Conservation (phyloP, 1,139 yeast genomes). For the Taphrina confusa region DNA sequence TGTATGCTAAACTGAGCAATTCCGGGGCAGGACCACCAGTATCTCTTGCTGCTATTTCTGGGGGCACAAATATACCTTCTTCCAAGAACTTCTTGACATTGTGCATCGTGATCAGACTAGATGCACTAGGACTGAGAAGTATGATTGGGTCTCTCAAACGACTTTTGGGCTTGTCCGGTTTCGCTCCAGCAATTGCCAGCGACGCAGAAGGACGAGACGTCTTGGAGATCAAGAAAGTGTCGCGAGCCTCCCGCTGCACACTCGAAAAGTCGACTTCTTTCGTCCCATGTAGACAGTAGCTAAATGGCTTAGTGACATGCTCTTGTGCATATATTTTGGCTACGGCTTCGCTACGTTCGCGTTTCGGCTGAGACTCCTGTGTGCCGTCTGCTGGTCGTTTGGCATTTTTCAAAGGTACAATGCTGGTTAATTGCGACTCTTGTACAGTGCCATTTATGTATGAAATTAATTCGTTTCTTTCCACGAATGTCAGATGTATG, state of each 20-base stretch:
- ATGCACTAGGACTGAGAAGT: conserved; percentile 89
- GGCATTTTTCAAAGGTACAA: not conserved
- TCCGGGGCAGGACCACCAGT: conserved; percentile 39
- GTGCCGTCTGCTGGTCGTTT: conserved; percentile 16
- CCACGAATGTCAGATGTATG: conserved; percentile 76
- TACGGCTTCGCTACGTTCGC: conserved; percentile 36
- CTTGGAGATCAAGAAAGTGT: conserved; percentile 37
- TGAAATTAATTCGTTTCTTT: conserved; percentile 63
- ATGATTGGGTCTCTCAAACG: conserved; percentile 76
- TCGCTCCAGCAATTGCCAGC: conserved; percentile 14
- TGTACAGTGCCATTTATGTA: conserved; percentile 31
- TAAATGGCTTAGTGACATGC: conserved; percentile 66
- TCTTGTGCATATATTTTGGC: conserved; percentile 46
- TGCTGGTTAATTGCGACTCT: not conserved
- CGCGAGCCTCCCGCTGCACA: conserved; percentile 42
- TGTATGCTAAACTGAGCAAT: conserved; percentile 52
- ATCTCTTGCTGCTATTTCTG: conserved; percentile 47
- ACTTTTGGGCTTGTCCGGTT: conserved; percentile 26
- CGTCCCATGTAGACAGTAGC: conserved; percentile 74
- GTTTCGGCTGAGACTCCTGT: conserved; percentile 37
- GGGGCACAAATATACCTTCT: conserved; percentile 68
- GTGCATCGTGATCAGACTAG: conserved; percentile 76
- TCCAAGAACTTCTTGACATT: conserved; percentile 83
- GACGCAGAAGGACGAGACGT: conserved; percentile 24
- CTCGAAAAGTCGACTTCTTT: conserved; percentile 49